Evolutionary conservation across 176 grass and related monocot species (phyloP).

Genomic region (Luzula sylvatica): DNA sequence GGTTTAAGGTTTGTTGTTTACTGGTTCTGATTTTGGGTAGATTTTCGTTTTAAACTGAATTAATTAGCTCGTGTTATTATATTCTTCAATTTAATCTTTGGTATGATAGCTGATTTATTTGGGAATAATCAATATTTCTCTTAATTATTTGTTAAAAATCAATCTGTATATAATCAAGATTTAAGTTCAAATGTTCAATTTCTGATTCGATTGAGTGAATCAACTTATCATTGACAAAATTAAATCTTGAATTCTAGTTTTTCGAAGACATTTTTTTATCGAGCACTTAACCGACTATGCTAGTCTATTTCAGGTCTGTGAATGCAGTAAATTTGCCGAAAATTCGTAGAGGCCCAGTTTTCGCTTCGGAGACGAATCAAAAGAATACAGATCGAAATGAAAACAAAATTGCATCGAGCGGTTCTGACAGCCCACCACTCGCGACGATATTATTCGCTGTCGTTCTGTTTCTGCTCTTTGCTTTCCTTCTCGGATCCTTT

Average conservation of each 20-base stretch:
- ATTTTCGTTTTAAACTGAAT: not conserved
- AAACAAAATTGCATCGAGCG: conserved; percentile 10
- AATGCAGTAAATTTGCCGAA: conserved; percentile 9
- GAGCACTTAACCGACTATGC: too few species aligned
- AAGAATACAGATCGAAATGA: conserved; percentile 8
- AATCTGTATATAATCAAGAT: too few species aligned
- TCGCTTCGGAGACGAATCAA: conserved; percentile 25
- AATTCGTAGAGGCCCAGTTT: conserved; percentile 6
- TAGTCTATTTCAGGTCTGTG: conserved; percentile 1
- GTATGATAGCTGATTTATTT: too few species aligned
- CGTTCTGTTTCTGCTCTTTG: conserved; percentile 52
- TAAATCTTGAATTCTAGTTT: too few species aligned
- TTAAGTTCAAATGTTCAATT: too few species aligned
- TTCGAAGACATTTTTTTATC: not conserved
- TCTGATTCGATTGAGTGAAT: not conserved
- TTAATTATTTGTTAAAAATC: too few species aligned
- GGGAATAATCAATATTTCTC: too few species aligned
- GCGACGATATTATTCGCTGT: conserved; percentile 51
- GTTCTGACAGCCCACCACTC: conserved; percentile 39
- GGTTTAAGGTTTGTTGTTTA: conserved; percentile 6
- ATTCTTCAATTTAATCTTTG: too few species aligned
- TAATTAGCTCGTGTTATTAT: not conserved
- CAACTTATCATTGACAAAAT: not conserved
- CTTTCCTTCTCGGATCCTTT: conserved; percentile 44
- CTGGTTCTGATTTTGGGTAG: not conserved